Evolutionary conservation across 768 basidiomycete genomes (phyloP).

Genomic region (Leucosporidium scottii): DNA sequence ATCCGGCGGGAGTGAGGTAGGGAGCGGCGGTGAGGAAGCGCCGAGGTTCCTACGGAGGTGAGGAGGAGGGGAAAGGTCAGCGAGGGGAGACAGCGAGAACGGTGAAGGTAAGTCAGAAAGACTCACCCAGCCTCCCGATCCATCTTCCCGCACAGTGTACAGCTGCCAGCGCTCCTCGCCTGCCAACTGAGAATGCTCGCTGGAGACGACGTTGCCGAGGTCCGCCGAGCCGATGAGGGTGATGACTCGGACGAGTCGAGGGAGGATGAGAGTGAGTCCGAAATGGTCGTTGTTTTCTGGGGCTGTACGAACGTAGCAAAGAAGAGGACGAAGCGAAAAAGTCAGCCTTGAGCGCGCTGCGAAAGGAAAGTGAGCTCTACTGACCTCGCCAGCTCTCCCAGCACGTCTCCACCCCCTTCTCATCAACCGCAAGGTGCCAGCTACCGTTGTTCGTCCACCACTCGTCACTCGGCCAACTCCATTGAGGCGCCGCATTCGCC

Average conservation of each 20-base stretch:
- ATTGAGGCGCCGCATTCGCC: no score
- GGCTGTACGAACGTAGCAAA: not conserved
- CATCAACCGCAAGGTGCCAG: conserved; percentile 27
- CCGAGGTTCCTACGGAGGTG: conserved; percentile 15
- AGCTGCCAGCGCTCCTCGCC: conserved; percentile 29
- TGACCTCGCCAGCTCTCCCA: conserved; percentile 21
- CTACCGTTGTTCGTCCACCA: conserved; percentile 25
- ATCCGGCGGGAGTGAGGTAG: not conserved
- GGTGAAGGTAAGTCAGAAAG: not conserved
- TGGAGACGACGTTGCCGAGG: conserved; percentile 26
- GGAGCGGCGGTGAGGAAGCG: not conserved
- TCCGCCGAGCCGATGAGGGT: conserved; percentile 19
- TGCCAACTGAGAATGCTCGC: conserved; percentile 19
- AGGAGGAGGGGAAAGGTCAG: not conserved
- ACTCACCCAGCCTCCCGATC: conserved; percentile 24
- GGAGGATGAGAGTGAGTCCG: conserved; percentile 24
- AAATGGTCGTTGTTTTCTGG: conserved; percentile 26
- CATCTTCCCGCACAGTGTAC: conserved; percentile 14
- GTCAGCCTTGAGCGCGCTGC: not conserved
- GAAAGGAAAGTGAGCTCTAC: not conserved
- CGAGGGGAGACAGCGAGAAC: not conserved
- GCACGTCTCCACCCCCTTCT: conserved; percentile 15
- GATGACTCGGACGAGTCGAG: conserved; percentile 4
- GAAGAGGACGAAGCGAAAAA: not conserved
- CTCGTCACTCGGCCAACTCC: conserved; percentile 6